A percentile compares a stretch with the other conserved stretches of the same genome.
These are phyloP conservation scores for Pichia sp. DNA, from an alignment of 1,139 yeast genomes.

Conservation along the genomic window DNA sequence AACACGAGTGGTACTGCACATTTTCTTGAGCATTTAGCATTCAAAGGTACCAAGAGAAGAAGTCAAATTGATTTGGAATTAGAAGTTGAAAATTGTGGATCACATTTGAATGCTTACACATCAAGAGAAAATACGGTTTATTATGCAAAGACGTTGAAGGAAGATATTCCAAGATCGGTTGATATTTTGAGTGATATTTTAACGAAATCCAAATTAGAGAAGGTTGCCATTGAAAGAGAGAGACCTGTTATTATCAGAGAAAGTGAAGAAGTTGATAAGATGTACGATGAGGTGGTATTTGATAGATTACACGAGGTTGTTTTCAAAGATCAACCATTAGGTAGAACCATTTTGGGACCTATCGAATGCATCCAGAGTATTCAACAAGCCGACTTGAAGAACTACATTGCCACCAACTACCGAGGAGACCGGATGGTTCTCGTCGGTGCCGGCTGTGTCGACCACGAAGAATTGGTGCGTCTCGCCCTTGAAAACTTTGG, in stretches of 20 bases:
- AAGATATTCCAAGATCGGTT: constrained; percentile 78
- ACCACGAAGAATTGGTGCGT: constrained; percentile 75
- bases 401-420: constrained; percentile 79
- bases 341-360: constrained; percentile 97
- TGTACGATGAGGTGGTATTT: constrained; percentile 96
- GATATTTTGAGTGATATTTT: constrained; percentile 86
- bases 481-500: constrained; percentile 76
- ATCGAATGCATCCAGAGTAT: constrained; percentile 79
- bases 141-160: constrained; percentile 80
- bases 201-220: constrained; percentile 78
- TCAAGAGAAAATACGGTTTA: constrained; percentile 96
- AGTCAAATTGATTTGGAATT: constrained; percentile 81
- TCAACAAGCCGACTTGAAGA: constrained; percentile 64
- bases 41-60: constrained; percentile 83
- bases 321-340: constrained; percentile 84
- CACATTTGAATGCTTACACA: constrained; percentile 95
- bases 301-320: constrained; percentile 95
- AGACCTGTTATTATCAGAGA: constrained; percentile 94
- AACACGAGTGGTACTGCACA: constrained; percentile 93
- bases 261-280: constrained; percentile 95
- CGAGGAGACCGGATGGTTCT: constrained; percentile 97
- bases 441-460: constrained; percentile 91
- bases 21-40: constrained; percentile 90
- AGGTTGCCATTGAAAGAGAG: constrained; percentile 85
- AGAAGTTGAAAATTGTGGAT: constrained; percentile 93